These are phyloP conservation scores for Flaveria ramosissima DNA, from an alignment of 129 eudicot genomes.

Conservation along the genomic window DNA sequence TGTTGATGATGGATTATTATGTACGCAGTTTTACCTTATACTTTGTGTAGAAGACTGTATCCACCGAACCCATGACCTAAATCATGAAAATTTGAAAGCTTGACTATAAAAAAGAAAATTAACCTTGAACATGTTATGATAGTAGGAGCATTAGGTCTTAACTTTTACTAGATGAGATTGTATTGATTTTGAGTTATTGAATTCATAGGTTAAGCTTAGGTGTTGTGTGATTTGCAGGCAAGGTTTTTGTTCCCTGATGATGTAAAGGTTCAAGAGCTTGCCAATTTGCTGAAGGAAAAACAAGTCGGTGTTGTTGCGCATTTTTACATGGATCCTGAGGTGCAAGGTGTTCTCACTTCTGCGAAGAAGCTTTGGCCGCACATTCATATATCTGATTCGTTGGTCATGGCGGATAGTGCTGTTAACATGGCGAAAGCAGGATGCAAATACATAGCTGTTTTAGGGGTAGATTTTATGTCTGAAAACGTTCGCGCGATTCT, in stretches of 20 bases:
- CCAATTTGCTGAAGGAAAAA: constrained; percentile 71
- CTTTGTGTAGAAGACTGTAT: too few species aligned
- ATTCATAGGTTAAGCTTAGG: constrained; percentile 21
- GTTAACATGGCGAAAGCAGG: constrained; percentile 97
- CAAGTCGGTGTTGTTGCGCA: constrained; percentile 95
- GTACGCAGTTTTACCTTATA: neutral
- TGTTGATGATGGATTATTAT: too few species aligned
- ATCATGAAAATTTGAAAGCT: too few species aligned
- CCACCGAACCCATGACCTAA: too few species aligned
- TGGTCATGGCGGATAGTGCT: constrained; percentile 97
- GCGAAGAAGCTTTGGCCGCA: constrained; percentile 97
- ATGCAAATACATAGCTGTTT: constrained; percentile 74
- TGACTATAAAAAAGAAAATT: too few species aligned
- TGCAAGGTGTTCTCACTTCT: constrained; percentile 94
- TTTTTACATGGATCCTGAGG: constrained; percentile 99
- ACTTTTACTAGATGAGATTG: constrained; percentile 2
- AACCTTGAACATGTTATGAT: too few species aligned
- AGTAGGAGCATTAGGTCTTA: neutral
- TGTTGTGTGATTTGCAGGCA: constrained; percentile 63
- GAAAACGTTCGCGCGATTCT: constrained; percentile 98
- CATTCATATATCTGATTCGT: constrained; percentile 89
- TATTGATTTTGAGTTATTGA: neutral
- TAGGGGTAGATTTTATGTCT: constrained; percentile 97
- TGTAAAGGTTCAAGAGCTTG: constrained; percentile 68
- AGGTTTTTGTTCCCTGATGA: constrained; percentile 78